Evolutionary conservation across 1,284 basidiomycete genomes (phyloP), one percentile per base, ranked within the genome.

Genomic region (Tilletia horrida): DNA sequence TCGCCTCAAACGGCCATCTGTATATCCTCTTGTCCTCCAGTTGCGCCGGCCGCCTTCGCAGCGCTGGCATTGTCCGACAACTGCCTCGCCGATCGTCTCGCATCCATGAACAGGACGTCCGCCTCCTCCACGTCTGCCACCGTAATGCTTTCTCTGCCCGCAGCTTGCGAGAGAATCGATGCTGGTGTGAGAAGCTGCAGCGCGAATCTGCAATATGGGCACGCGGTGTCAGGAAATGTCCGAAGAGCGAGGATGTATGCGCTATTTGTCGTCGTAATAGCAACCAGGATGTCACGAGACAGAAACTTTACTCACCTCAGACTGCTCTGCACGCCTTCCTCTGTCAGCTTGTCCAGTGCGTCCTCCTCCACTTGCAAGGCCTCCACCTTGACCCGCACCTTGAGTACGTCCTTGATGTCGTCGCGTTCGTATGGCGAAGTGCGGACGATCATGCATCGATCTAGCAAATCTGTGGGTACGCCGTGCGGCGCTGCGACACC

Each of bases 371-470:
- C 85, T 72, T 87, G 88, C 57, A 97, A 85, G 0, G 91, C 91
- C 82, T 97, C 95, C 1, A 93, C 88, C 69, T 88, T 89, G 31
- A 91, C 90, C 65, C 95, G 88, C 64, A 95, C 84, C 73, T 91
- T 89, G 4, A 97, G 86, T 29, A 98, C 92, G 78, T 89, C 89
- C 50, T 88, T 88, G 69, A 97, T 90, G 81, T 97, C 92, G 9
- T 91, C 90, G 50, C 88, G 86, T 11, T 87, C 87, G 83, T 97
- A 96, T 6, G 88, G 86, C 68, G 91, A 87, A 0, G 95, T 98
- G 79, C 93, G 91, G 50, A 98, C 93, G 70, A 98, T 98, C 86
- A 98, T 89, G 84, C 95, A 97, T 67, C 95, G 87, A 83, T 98
- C 95, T 57, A 97, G 86, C 29, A 98, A 84, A 84, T 98, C 95